Evolutionary conservation across 768 basidiomycete species (phyloP), one percentile per base, ranked within the genome.

Genomic region (Hypsizygus marmoreus): DNA sequence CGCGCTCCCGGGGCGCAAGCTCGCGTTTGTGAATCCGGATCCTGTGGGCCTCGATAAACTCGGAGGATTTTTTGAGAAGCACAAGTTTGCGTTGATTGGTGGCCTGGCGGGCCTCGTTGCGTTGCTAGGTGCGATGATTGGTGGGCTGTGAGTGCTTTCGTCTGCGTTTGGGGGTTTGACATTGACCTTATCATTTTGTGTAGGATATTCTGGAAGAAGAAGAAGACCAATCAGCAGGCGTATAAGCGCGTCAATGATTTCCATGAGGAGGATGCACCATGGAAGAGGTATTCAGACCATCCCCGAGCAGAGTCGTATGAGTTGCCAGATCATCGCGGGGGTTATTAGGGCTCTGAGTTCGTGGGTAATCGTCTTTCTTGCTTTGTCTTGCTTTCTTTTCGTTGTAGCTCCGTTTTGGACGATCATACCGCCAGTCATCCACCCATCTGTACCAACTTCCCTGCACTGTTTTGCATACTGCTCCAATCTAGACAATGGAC

Each of bases 1-100:
- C 11, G 65, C 62, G 59, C 81, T 61, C 62, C 82, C 64, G 64
- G 66, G 62, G 23, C 51, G 84, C 43, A 66, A 75, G 39, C 63
- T 69, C 1, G 40, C 30, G 0, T 84, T 83, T 54, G 67, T 68
- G 17, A 65, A 84, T 62, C 84, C 85, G 4, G 79, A 82, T 56
- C 78, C 75, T 9, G 57, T 73, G 36, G 81, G 77, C 5, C n/a
- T 77, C 23, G 35, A 32, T 36, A 72, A 74, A 50, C 49, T 81
- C 20, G 56, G 50, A 34, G 49, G 50, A 0, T 83, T 84, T 52
- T 60, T 85, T 53, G 45, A 51, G 1, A 54, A 51, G 16, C 63
- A 80, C 50, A 78, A 77, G 64, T 69, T 68, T 41, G 66, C 62
- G 28, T 63, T 86, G 23, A 63, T 83, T 24, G 77, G 79, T 8